Evolutionary conservation across 441 rosid genomes (phyloP), one percentile per base, ranked within the genome.

Genomic region (Lepidium campestre): DNA sequence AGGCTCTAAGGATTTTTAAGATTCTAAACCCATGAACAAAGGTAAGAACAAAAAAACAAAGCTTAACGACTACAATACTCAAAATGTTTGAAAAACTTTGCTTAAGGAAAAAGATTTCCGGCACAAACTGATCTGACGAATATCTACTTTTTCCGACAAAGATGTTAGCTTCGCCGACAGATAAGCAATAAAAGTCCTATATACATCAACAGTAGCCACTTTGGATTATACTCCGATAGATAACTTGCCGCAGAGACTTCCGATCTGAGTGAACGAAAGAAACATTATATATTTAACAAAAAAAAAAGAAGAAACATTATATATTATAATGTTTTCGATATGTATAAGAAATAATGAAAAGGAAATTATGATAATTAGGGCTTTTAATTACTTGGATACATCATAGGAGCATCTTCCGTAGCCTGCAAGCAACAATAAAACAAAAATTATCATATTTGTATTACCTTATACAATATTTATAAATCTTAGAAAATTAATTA

Each of bases 351-450:
- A 45, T 29, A 10, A 10, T n/a, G 22, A 39, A 12, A 7, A 36
- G 12, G n/a, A 52, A 14, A 15, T 45, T 0, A 14, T 13, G 10
- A 37, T 35, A 32, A 29, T 10, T 10, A 54, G 40, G 10, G 11
- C 20, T 62, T 82, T 70, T n/a, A n/a, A n/a, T n/a, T 80, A 90
- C 96, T 90, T 81, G 0, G 93, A 42, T 52, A 84, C 66, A 12
- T 76, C 39, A 66, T 77, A 93, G 18, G 23, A 25, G 36, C 96
- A 93, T 70, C 79, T 84, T 17, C 78, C 86, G 57, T 90, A 80
- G 74, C 97, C 98, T 90, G 83, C 69, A 77, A 68, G 41, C 55
- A 64, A 55, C 46, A 46, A 3, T 4, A 36, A 31, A 4, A 54
- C 9, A 29, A 55, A 52, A 4, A 11, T 1, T 45, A 3, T 47